Evolutionary conservation across 2,329 filamentous ascomycete genomes (phyloP).

Genomic region (Hymenoscyphus scutula): DNA sequence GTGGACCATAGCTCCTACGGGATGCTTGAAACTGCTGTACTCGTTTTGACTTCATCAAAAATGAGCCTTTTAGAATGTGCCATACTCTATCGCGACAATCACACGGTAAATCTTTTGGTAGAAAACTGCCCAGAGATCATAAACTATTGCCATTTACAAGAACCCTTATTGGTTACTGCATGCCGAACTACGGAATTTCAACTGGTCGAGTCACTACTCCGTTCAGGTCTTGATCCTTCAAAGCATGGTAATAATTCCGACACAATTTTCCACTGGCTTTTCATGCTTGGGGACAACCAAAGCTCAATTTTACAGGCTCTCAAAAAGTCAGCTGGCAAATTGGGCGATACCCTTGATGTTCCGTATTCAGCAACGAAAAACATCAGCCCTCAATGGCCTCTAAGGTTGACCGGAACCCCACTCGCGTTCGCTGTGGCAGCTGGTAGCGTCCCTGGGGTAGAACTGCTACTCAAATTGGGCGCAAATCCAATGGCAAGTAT

Average conservation of each 20-base stretch:
- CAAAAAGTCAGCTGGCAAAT: neutral
- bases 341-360: neutral
- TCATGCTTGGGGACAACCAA: conserved; percentile 10
- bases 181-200: neutral
- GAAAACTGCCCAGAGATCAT: neutral
- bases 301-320: neutral
- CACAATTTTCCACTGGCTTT: conserved; percentile 3
- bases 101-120: neutral
- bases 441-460: neutral
- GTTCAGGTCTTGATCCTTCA: neutral
- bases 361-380: neutral
- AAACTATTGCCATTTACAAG: neutral
- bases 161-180: neutral
- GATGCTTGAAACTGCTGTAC: neutral
- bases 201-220: neutral
- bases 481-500: conserved; percentile 5
- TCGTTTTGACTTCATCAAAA: neutral
- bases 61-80: conserved; percentile 2
- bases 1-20: neutral
- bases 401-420: conserved; percentile 1
- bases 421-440: conserved; percentile 4
- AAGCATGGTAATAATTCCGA: neutral
- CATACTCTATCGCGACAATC: neutral
- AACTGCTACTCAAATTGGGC: conserved; percentile 3
- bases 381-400: conserved; percentile 5